Conservation (phyloP, 1,284 basidiomycete species). For the Phenoliferia sp. region DNA sequence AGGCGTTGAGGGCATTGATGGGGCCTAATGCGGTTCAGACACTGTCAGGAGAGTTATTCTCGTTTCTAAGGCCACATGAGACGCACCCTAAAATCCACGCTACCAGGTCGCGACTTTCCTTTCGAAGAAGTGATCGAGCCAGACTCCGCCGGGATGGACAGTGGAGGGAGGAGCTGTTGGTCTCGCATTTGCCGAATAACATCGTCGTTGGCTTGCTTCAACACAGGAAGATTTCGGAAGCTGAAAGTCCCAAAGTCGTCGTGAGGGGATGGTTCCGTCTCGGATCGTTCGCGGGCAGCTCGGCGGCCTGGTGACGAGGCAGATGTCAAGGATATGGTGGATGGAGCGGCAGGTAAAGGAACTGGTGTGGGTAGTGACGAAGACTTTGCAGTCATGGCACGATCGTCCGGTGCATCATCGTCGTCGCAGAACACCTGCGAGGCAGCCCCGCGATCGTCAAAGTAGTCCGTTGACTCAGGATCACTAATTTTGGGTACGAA, state of each 20-base stretch:
- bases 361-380: slow-evolving; percentile 42
- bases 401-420: slow-evolving; percentile 59
- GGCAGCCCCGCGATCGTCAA: slow-evolving; percentile 88
- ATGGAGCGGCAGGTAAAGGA: background rate
- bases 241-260: slow-evolving; percentile 96
- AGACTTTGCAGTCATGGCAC: slow-evolving; percentile 46
- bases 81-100: slow-evolving; percentile 24
- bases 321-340: background rate
- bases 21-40: background rate
- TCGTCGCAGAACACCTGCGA: slow-evolving; percentile 77
- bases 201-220: slow-evolving; percentile 98
- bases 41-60: background rate
- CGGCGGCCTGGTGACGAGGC: slow-evolving; percentile 2
- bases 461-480: slow-evolving; percentile 98
- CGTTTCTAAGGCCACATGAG: background rate
- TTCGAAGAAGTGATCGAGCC: background rate
- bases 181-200: slow-evolving; percentile 80
- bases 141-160: background rate
- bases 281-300: slow-evolving; percentile 20
- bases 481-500: slow-evolving; percentile 95
- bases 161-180: slow-evolving; percentile 41
- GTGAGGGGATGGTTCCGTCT: slow-evolving; percentile 21
- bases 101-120: slow-evolving; percentile 11
- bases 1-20: slow-evolving; percentile 21
- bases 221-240: slow-evolving; percentile 93